Conservation (phyloP, 108 stramenopile species). For the Nitzschia sp. region DNA sequence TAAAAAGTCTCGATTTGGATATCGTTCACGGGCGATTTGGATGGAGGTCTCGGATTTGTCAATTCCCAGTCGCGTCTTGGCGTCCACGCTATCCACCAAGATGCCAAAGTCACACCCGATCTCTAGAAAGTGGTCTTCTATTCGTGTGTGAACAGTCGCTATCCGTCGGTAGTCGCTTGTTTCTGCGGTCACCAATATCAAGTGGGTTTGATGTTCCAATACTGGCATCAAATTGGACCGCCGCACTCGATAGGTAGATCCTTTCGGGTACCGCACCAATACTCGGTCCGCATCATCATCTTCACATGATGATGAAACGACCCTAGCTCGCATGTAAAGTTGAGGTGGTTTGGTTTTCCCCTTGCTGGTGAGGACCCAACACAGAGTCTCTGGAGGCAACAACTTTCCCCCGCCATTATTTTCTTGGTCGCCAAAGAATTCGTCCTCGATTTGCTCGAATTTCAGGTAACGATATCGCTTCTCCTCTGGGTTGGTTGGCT, state of each 20-base stretch:
- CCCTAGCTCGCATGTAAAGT: constrained; percentile 25
- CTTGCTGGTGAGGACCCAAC: constrained; percentile 64
- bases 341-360: constrained; percentile 33
- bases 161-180: constrained; percentile 71
- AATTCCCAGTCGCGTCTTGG: constrained; percentile 57
- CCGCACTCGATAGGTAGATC: constrained; percentile 72
- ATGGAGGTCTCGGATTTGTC: constrained; percentile 77
- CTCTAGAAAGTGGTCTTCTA: constrained; percentile 74
- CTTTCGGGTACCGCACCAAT: constrained; percentile 70
- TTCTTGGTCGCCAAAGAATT: constrained; percentile 12
- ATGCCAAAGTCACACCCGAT: constrained; percentile 83
- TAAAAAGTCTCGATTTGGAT: constrained; percentile 58
- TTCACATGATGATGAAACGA: not conserved
- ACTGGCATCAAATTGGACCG: constrained; percentile 59
- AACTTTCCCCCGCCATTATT: not conserved
- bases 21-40: constrained; percentile 57
- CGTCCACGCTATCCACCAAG: constrained; percentile 48
- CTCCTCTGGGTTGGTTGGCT: not conserved
- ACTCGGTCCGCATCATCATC: constrained; percentile 40
- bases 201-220: constrained; percentile 46
- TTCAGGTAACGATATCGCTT: constrained; percentile 20
- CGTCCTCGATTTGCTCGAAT: constrained; percentile 20
- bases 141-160: constrained; percentile 54
- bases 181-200: constrained; percentile 67
- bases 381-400: constrained; percentile 40